phyloP scores from a whole-genome alignment of 2,329 filamentous ascomycete genomes.

The Curvularia spicifera region DNA sequence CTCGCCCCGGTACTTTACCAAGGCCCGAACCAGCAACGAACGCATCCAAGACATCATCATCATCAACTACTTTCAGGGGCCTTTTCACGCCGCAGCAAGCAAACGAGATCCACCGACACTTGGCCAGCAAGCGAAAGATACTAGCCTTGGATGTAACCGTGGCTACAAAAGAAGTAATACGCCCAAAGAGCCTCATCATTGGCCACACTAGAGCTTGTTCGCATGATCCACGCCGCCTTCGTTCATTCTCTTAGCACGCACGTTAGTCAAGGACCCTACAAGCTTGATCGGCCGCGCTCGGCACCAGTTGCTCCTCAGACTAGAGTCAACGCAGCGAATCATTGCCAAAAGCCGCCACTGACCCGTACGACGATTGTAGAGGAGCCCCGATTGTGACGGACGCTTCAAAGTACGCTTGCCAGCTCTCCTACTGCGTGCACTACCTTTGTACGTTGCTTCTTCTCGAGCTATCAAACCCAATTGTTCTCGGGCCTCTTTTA shows the following conservation, averaged over 20 bases:
- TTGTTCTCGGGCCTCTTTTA: conserved; percentile 17
- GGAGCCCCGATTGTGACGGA: conserved; percentile 29
- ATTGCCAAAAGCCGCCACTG: conserved; percentile 23
- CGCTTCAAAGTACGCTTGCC: conserved; percentile 24
- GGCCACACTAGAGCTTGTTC: conserved; percentile 28
- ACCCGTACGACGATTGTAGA: conserved; percentile 38
- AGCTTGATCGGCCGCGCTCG: conserved; percentile 34
- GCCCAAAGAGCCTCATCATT: conserved; percentile 22
- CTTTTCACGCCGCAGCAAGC: conserved; percentile 3
- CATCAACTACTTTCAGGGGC: conserved; percentile 2
- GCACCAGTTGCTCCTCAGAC: conserved; percentile 40
- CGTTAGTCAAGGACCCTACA: conserved; percentile 36
- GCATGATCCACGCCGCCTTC: conserved; percentile 34
- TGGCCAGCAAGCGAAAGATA: conserved; percentile 10
- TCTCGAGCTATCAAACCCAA: conserved; percentile 20
- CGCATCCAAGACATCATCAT: conserved; percentile 8
- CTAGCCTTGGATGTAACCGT: conserved; percentile 8
- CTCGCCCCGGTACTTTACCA: conserved; percentile 20
- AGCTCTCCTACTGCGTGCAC: conserved; percentile 23
- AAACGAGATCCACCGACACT: conserved; percentile 8
- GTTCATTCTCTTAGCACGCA: conserved; percentile 33
- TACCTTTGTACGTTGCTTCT: conserved; percentile 18
- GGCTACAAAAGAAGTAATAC: conserved; percentile 17
- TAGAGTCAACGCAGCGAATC: conserved; percentile 32
- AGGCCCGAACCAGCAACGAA: conserved; percentile 2